Evolutionary conservation across 345 rosid genomes (phyloP), one percentile per base, ranked within the genome.

Genomic region (Sisymbrium irio): DNA sequence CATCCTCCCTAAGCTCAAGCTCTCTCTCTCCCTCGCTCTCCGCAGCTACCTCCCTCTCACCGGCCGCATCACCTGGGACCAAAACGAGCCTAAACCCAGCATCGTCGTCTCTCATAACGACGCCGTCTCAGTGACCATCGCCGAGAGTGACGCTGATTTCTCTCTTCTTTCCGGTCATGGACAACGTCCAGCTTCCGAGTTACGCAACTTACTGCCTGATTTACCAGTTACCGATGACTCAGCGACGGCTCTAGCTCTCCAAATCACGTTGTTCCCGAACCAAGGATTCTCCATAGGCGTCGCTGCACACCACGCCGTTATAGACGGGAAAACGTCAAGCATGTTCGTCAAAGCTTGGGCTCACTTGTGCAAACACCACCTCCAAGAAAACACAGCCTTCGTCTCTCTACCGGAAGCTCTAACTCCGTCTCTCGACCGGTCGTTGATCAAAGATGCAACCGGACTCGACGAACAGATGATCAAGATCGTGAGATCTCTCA

Each of bases 271-370:
- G 13, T 76, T 76, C 45, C 78, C 80, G 0, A 8, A 67, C 20
- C 54, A 39, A 0, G 83, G 80, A 9, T 55, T 77, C 20, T 46
- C 75, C 57, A 41, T 80, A 2, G 78, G 80, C 4, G 9, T 62
- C 0, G 8, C 54, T 9, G 45, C 25, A 33, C 72, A 72, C 35
- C 80, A 80, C 14, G 71, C 64, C 3, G 72, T 49, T 15, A 12
- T 62, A n/a, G 83, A 80, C 11, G 80, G 80, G 0, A 65, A 53
- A 30, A 41, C 50, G 12, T 7, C 57, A 39, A 56, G 36, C 30
- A 46, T 14, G 36, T 81, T 77, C 25, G 11, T 81, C 19, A 74
- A 55, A 59, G 71, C 84, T 5, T 77, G 84, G 84, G 84, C 81
- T 65, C 51, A 70, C 62, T 3, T 70, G 1, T 77, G 74, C 72